Conservation (phyloP, 164 flowering plant genomes). For the Echeveria elegans region DNA sequence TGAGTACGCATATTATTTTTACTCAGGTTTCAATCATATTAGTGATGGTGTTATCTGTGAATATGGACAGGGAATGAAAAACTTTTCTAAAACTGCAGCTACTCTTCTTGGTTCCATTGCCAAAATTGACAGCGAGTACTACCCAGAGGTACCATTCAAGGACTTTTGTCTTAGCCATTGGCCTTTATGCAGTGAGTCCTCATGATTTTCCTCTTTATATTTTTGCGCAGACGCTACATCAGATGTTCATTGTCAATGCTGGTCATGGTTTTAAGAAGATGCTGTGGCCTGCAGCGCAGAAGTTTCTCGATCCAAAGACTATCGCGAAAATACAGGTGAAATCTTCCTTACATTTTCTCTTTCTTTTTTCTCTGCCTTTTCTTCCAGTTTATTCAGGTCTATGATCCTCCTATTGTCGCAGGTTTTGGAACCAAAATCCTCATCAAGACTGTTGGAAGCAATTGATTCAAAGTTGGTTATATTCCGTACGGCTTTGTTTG, state of each 20-base stretch:
- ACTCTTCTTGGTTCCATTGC: constrained; percentile 59
- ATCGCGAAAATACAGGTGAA: constrained; percentile 74
- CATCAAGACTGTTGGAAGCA: constrained; percentile 54
- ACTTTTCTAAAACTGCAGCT: constrained; percentile 59
- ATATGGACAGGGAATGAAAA: constrained; percentile 62
- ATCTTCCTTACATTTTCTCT: not conserved
- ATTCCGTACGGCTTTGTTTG: not conserved
- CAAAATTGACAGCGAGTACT: constrained; percentile 67
- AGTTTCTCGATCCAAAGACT: constrained; percentile 75
- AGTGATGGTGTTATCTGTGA: not conserved
- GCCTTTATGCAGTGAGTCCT: not conserved
- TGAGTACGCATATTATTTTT: not conserved
- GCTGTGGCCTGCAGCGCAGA: constrained; percentile 87
- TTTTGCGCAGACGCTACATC: constrained; percentile 58
- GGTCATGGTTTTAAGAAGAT: constrained; percentile 80
- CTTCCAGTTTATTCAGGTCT: not conserved
- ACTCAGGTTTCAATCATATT: not conserved
- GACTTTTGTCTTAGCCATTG: not conserved
- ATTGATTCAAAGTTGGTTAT: constrained; percentile 63
- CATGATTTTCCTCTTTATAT: not conserved
- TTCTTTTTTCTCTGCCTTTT: not conserved
- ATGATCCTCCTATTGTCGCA: constrained; percentile 17
- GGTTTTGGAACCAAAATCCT: constrained; percentile 74
- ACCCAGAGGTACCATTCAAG: constrained; percentile 66
- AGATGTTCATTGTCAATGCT: constrained; percentile 90